Conservation (phyloP, 148 eudicot species). For the Rhododendron kiyosumense region DNA sequence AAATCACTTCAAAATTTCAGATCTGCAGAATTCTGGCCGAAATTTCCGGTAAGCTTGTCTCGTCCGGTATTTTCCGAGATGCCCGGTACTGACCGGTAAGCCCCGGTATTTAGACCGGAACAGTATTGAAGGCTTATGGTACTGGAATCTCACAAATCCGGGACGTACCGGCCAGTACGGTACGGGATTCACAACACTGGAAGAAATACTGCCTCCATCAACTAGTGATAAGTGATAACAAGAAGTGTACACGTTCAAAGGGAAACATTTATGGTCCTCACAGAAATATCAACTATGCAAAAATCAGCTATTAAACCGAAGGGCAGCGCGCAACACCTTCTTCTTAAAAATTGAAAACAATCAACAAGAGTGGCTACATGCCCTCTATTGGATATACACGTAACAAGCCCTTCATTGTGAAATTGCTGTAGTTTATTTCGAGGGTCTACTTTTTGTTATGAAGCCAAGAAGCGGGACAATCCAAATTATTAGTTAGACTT, state of each 20-base stretch:
- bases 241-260: neutral
- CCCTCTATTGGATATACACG: neutral
- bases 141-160: too few species aligned
- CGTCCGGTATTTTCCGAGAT: too few species aligned
- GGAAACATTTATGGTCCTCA: neutral
- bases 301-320: neutral
- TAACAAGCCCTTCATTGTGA: neutral
- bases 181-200: too few species aligned
- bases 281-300: neutral
- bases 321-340: neutral
- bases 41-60: too few species aligned
- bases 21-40: too few species aligned
- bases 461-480: neutral
- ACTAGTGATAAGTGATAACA: neutral
- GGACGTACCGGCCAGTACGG: too few species aligned
- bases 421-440: neutral
- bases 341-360: neutral
- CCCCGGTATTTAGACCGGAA: too few species aligned
- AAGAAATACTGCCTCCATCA: neutral
- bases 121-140: too few species aligned
- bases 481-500: too few species aligned
- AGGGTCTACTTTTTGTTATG: neutral
- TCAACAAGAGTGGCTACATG: neutral
- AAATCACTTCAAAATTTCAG: too few species aligned
- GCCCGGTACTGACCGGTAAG: too few species aligned